phyloP scores from a whole-genome alignment of 768 basidiomycete genomes.

The Phaffia australis region DNA sequence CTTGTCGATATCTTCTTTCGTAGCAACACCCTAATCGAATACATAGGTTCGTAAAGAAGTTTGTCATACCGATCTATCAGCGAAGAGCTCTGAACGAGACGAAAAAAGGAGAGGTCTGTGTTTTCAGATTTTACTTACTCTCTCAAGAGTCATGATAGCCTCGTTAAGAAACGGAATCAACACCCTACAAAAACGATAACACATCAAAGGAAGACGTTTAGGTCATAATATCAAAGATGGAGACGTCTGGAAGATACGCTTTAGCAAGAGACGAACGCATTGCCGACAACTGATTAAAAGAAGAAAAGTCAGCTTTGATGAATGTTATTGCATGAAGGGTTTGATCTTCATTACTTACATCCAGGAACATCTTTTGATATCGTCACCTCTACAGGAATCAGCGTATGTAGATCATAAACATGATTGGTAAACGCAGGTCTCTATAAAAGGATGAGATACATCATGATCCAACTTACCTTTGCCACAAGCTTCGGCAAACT shows the following conservation, averaged over 20 bases:
- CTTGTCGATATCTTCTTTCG: slow-evolving; percentile 87
- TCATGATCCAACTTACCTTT: slow-evolving; percentile 51
- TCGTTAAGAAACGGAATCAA: slow-evolving; percentile 98
- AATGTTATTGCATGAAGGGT: too few relatives aligned
- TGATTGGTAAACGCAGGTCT: background rate
- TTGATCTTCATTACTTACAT: slow-evolving; percentile 47
- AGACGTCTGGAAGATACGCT: too few relatives aligned
- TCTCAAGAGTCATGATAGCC: slow-evolving; percentile 88
- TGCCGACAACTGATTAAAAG: slow-evolving; percentile 45
- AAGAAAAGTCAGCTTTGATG: slow-evolving; percentile 3
- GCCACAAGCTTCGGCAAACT: slow-evolving; percentile 77
- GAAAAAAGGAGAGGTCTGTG: background rate
- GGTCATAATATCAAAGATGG: background rate
- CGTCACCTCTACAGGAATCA: slow-evolving; percentile 59
- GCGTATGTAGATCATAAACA: slow-evolving; percentile 6
- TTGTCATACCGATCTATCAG: background rate
- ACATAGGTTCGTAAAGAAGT: background rate
- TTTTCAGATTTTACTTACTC: slow-evolving; percentile 52
- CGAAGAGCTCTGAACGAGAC: background rate
- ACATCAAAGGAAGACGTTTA: background rate
- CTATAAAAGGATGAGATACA: too few relatives aligned
- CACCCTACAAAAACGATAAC: slow-evolving; percentile 33
- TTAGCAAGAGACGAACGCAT: slow-evolving; percentile 45
- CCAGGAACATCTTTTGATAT: slow-evolving; percentile 85
- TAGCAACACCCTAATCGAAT: slow-evolving; percentile 63